These are phyloP conservation scores for Harringtonia lauricola DNA, from an alignment of 2,329 filamentous ascomycete species.

Conservation along the genomic window DNA sequence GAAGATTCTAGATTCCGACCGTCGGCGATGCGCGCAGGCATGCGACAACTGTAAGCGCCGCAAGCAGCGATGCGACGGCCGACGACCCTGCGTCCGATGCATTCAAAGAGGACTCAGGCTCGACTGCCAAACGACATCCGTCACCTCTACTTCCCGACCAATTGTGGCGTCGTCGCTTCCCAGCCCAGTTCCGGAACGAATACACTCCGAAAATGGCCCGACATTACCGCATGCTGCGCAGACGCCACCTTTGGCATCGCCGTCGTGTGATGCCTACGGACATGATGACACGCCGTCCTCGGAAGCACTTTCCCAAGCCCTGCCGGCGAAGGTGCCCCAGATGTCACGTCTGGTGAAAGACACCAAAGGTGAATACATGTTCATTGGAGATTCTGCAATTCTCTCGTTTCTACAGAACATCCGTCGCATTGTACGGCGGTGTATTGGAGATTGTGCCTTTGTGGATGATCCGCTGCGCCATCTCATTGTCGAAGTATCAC, in stretches of 20 bases:
- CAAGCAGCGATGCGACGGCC: constrained; percentile 19
- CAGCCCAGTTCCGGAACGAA: too few species aligned
- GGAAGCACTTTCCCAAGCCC: not conserved
- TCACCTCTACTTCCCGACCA: not conserved
- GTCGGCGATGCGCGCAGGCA: constrained; percentile 16
- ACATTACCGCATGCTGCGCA: too few species aligned
- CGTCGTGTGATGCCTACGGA: not conserved
- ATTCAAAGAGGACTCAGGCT: constrained; percentile 12
- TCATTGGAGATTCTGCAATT: constrained; percentile 24
- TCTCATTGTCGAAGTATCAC: constrained; percentile 17
- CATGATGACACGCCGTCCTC: not conserved
- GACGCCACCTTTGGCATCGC: not conserved
- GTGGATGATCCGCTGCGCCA: constrained; percentile 23
- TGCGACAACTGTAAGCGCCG: constrained; percentile 18
- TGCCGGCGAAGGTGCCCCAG: constrained; percentile 11
- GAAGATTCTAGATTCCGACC: constrained; percentile 14
- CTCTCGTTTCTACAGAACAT: constrained; percentile 23
- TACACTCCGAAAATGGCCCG: too few species aligned
- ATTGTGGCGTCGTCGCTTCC: not conserved
- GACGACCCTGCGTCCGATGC: constrained; percentile 17
- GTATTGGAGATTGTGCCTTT: constrained; percentile 20
- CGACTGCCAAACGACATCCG: constrained; percentile 12
- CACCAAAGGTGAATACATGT: constrained; percentile 20
- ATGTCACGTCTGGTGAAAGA: constrained; percentile 21
- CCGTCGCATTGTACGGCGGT: constrained; percentile 19